Base-by-base conservation (phyloP, 2,329 filamentous ascomycete species). In the Talaromyces marneffei region DNA sequence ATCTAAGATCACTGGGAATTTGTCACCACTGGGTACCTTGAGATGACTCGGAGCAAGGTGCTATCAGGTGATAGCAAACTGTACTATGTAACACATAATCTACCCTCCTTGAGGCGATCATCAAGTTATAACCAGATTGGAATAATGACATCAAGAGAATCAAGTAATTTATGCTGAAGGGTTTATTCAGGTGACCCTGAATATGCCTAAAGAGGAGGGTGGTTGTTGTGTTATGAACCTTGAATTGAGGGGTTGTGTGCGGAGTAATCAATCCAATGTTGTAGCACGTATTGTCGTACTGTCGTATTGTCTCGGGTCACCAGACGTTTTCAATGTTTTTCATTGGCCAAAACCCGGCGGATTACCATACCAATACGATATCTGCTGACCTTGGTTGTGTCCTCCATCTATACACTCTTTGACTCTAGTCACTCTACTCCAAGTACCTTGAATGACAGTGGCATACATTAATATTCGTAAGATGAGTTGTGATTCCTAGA, bases 41-140 rank as follows among this genome's bases (percentile, higher is more conserved):
- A 6, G 42, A 46, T 46, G 42, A 44, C 20, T 48, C 25, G 27
- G 46, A 50, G 46, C 31, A 48, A 29, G 42, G 14, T 29, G 10
- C 53, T 56, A 16, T 56, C 53, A 56, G 53, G 25, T 56, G 53
- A 42, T 39, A 40, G 27, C 53, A 18, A 37, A 56, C 23, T n/a
- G 48, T 35, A 52, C 33, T 18, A 33, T n/a, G 48, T 35, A 52
- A 52, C 27, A 33, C 18, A 20, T 14, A 20, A 52, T 23, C 18
- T 10, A 52, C n/a, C 48, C 18, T 20, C 48, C 48, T 16, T 31
- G 9, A 50, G 16, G 16, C 16, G 46, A 52, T 52, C 10, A 6
- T 10, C 48, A 52, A 52, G 10, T 14, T 20, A 16, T 52, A 8
- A 10, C 18, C n/a, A 33, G 23, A 52, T 33, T 29, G 16, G 27